Evolutionary conservation across 768 basidiomycete species (phyloP).

Genomic region (Trametes elegans): DNA sequence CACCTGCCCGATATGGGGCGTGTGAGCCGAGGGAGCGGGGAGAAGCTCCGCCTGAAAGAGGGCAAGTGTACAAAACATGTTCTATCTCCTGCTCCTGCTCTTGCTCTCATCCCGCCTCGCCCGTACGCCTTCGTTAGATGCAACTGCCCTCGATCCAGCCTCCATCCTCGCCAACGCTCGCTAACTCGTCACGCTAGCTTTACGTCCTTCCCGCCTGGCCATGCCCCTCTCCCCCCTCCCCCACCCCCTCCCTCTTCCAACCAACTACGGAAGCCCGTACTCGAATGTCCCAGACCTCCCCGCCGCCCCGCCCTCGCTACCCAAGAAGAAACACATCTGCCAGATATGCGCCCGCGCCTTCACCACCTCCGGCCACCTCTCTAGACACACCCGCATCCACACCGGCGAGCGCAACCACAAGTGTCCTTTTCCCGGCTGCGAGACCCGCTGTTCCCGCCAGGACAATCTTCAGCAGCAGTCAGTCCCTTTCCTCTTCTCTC

Average conservation of each 20-base stretch:
- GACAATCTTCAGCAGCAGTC: conserved; percentile 78
- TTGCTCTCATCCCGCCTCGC: neutral
- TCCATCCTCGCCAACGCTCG: neutral
- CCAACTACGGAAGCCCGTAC: too few relatives aligned
- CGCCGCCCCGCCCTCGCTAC: neutral
- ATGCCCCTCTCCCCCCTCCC: conserved; percentile 1
- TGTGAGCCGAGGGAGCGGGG: neutral
- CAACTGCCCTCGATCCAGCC: neutral
- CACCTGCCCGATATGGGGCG: conserved; percentile 2
- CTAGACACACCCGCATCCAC: conserved; percentile 85
- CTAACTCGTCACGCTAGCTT: conserved; percentile 12
- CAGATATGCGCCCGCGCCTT: conserved; percentile 72
- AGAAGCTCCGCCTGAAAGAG: neutral
- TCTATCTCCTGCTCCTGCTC: neutral
- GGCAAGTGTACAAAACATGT: neutral
- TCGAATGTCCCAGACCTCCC: neutral
- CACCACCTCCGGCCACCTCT: conserved; percentile 87
- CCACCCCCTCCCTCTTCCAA: conserved; percentile 3
- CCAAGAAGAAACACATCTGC: conserved; percentile 55
- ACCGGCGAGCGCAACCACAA: conserved; percentile 91
- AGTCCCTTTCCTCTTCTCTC: conserved; percentile 25
- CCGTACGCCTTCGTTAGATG: neutral
- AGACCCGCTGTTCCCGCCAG: conserved; percentile 85
- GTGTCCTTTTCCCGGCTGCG: conserved; percentile 94
- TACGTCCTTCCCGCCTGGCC: conserved; percentile 13